Evolutionary conservation across 805 yeast species (phyloP), one percentile per base, ranked within the genome.

Genomic region (Myxozyma mucilagina): DNA sequence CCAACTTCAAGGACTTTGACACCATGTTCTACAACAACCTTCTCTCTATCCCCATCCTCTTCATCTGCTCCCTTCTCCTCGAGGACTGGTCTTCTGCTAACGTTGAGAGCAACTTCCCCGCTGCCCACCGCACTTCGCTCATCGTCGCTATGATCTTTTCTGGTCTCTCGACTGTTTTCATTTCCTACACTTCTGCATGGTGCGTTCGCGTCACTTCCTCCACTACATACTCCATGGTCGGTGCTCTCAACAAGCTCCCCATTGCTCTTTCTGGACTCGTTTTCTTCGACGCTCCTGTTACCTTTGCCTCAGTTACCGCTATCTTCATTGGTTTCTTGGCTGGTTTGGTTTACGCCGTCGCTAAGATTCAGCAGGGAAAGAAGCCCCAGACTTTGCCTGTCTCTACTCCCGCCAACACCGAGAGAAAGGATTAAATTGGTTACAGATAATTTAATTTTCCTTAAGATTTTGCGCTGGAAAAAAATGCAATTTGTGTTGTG

Each of bases 161-260:
- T 41, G 99, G 99, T 76, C 84, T 89, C 69, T 87, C 96, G 48
- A 87, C 97, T 36, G 96, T 94, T 56, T 97, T 96, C 79, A 94
- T 94, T 75, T 93, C 98, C 48, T 94, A 94, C 84, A 90, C 97
- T 78, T 91, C 98, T 11, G 99, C 97, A 64, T 94, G 99, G 99
- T 94, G 99, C 84, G 96, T 94, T 68, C 90, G 99, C 80, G 98
- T 94, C 67, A 94, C 99, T 47, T 90, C 97, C 24, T 92, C 98
- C 32, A 94, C 99, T 58, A 94, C 99, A 58, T 94, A 94, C 80
- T 90, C 97, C 57, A 94, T 94, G 99, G 98, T 94, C 61, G 99
- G 99, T 76, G 99, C 99, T 57, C 84, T 94, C 76, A 94, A 94
- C 85, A 94, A 94, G 80, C 85, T 94, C 71, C 99, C 99, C 73